Evolutionary conservation across 805 yeast species (phyloP).

Genomic region (Starmerella bombi): DNA sequence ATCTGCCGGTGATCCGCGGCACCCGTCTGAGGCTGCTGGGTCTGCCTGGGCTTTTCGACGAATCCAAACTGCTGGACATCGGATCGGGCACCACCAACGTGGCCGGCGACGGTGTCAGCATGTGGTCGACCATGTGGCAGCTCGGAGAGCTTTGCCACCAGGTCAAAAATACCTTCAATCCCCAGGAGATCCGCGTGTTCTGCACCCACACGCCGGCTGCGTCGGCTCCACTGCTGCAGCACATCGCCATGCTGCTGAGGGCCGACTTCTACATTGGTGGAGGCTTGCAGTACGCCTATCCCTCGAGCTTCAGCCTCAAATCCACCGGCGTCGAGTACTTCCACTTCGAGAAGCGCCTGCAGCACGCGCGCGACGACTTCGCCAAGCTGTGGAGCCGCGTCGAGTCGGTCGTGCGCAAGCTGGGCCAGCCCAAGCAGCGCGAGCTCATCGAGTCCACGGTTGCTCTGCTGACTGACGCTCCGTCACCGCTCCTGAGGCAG

Average conservation of each 20-base stretch:
- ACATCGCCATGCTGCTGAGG: conserved; percentile 49
- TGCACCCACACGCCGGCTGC: conserved; percentile 59
- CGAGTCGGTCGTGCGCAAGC: neutral
- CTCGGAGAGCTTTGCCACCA: conserved; percentile 51
- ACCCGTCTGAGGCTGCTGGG: conserved; percentile 48
- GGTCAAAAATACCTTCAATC: conserved; percentile 30
- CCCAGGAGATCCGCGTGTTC: conserved; percentile 43
- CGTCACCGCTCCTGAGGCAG: conserved; percentile 11
- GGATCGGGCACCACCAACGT: conserved; percentile 37
- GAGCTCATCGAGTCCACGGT: conserved; percentile 42
- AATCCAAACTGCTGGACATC: conserved; percentile 54
- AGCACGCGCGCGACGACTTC: conserved; percentile 2
- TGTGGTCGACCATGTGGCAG: conserved; percentile 63
- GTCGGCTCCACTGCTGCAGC: conserved; percentile 55
- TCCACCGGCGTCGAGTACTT: conserved; percentile 41
- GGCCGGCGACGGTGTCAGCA: conserved; percentile 53
- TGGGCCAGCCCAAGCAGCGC: neutral
- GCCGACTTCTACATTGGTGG: conserved; percentile 67
- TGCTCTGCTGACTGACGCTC: conserved; percentile 46
- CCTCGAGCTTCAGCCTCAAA: conserved; percentile 55
- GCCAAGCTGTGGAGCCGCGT: conserved; percentile 5
- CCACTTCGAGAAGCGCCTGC: conserved; percentile 4
- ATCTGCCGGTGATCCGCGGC: conserved; percentile 23
- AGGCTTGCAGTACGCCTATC: conserved; percentile 48
- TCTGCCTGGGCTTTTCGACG: conserved; percentile 56